Percentiles rank a stretch among this genome's conserved stretches.
phyloP scores from a whole-genome alignment of 768 basidiomycete genomes.

The Scleroderma citrinum region DNA sequence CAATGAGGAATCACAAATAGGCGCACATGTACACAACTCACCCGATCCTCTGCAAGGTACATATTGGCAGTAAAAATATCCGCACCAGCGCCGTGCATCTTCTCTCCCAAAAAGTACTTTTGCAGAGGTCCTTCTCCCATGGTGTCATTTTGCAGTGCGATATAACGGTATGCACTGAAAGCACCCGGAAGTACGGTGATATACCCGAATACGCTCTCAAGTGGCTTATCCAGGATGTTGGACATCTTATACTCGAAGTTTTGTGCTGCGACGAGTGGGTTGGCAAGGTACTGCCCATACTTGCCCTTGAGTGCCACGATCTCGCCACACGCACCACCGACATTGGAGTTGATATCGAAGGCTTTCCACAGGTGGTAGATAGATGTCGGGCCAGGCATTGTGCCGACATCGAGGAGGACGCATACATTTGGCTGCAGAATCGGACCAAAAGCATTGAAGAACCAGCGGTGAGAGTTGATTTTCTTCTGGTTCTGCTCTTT shows the following conservation, averaged over 20 bases:
- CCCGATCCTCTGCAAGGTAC: conserved; percentile 90
- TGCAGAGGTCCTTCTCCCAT: conserved; percentile 83
- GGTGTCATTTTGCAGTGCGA: conserved; percentile 83
- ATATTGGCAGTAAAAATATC: conserved; percentile 96
- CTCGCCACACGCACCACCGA: conserved; percentile 94
- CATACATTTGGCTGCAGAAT: conserved; percentile 89
- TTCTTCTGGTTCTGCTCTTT: conserved; percentile 95
- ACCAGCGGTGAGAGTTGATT: conserved; percentile 93
- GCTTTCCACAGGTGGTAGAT: conserved; percentile 96
- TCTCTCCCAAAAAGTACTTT: conserved; percentile 97
- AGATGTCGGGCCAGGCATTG: conserved; percentile 78
- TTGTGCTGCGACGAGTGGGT: conserved; percentile 85
- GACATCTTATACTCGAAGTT: conserved; percentile 95
- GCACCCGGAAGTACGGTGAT: conserved; percentile 93
- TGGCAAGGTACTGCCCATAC: conserved; percentile 71
- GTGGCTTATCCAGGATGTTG: conserved; percentile 88
- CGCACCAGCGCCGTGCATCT: conserved; percentile 81
- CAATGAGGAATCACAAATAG: conserved; percentile 1
- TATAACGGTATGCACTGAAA: conserved; percentile 88
- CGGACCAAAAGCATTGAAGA: conserved; percentile 86
- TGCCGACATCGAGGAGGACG: conserved; percentile 83
- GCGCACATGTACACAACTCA: conserved; percentile 23
- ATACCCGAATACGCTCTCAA: conserved; percentile 89
- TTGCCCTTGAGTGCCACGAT: conserved; percentile 89
- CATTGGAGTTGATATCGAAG: conserved; percentile 87